A percentile compares a stretch with the other conserved stretches of the same genome.
These are phyloP conservation scores for Lactarius psammicola DNA, from an alignment of 768 basidiomycete genomes.

Conservation along the genomic window DNA sequence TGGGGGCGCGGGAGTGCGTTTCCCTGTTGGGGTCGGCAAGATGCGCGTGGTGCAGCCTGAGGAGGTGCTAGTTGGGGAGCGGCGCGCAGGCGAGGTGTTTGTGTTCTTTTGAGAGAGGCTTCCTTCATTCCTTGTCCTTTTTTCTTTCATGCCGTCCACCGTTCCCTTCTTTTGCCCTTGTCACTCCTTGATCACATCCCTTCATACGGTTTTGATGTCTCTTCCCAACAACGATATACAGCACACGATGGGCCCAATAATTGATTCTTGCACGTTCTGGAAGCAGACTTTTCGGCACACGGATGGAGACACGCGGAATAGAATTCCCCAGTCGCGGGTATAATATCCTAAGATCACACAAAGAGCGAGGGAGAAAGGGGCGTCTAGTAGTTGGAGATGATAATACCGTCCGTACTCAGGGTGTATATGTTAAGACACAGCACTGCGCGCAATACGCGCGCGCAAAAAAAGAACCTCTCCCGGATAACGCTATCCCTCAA, in stretches of 20 bases:
- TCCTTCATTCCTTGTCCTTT: not conserved
- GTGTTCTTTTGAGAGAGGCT: slow-evolving; percentile 11
- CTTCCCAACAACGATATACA: not conserved
- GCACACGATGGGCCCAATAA: not conserved
- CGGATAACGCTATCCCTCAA: not conserved
- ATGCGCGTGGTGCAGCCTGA: slow-evolving; percentile 12
- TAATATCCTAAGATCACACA: not conserved
- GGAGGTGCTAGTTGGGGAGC: slow-evolving; percentile 6
- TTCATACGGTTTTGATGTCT: not conserved
- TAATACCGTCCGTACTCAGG: slow-evolving; percentile 19
- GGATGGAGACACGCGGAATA: not conserved
- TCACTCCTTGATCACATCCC: not conserved
- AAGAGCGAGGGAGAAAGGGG: not conserved
- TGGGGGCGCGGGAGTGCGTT: not conserved
- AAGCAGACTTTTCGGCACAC: not conserved
- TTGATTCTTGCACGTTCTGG: not conserved
- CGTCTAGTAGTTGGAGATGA: slow-evolving; percentile 16
- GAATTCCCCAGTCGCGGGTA: not conserved
- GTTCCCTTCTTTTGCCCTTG: not conserved
- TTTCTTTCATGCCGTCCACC: not conserved
- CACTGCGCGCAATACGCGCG: not conserved
- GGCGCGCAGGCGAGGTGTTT: slow-evolving; percentile 9
- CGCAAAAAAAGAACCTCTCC: not conserved
- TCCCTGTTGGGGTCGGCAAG: slow-evolving; percentile 13
- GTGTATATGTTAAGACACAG: slow-evolving; percentile 10